These are phyloP conservation scores for Ceratocystis ficicola DNA, from an alignment of 2,329 filamentous ascomycete genomes.

Conservation along the genomic window DNA sequence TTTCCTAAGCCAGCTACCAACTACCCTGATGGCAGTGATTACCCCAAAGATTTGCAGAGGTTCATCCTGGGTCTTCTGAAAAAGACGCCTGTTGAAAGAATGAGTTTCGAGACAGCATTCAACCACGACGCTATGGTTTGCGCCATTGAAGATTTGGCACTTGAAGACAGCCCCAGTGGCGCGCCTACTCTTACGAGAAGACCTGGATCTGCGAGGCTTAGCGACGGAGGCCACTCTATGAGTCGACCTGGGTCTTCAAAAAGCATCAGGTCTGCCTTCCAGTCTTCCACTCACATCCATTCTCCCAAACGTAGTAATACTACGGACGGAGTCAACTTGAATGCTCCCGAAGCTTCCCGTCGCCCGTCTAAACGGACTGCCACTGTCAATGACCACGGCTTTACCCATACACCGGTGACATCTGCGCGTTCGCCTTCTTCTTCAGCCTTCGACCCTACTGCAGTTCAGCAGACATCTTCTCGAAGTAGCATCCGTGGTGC, in stretches of 20 bases:
- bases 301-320: conserved; percentile 12
- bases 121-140: conserved; percentile 56
- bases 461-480: conserved; percentile 4
- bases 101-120: conserved; percentile 82
- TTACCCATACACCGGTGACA: conserved; percentile 19
- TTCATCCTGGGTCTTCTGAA: conserved; percentile 79
- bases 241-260: conserved; percentile 13
- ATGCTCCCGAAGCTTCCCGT: conserved; percentile 3
- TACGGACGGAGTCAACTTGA: conserved; percentile 7
- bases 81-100: conserved; percentile 69
- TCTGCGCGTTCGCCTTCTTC: conserved; percentile 16
- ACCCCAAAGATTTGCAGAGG: conserved; percentile 53
- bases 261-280: conserved; percentile 6
- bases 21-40: conserved; percentile 13
- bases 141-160: conserved; percentile 68
- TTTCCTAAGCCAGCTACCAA: conserved; percentile 13
- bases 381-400: conserved; percentile 9
- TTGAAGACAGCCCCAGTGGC: conserved; percentile 47
- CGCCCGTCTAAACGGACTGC: conserved; percentile 7
- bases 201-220: conserved; percentile 11
- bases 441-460: not conserved
- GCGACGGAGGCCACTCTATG: conserved; percentile 2
- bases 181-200: conserved; percentile 26
- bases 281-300: conserved; percentile 12
- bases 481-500: conserved; percentile 17